Evolutionary conservation across 495 filamentous ascomycete genomes (phyloP), one percentile per base, ranked within the genome.

Genomic region (Xylaria bambusicola): DNA sequence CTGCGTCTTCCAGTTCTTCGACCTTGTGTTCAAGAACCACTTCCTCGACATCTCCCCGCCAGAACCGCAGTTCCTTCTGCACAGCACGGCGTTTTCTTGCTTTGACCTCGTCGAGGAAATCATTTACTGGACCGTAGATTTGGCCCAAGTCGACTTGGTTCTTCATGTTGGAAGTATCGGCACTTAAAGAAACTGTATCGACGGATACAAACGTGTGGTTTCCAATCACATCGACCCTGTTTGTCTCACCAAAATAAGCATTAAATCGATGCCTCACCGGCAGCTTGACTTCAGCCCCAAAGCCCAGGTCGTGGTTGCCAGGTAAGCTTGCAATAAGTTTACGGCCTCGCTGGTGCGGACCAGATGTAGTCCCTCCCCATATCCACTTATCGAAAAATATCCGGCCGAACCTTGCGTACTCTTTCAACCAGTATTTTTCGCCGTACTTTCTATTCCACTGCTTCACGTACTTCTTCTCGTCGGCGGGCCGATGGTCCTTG

Each of bases 271-370:
- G 82, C 50, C 92, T 81, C 12, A 96, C 90, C 0, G 88, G 75
- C 23, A 86, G 64, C 66, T 94, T 88, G 52, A 99, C 87, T 18
- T 92, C 88, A 24, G 82, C 83, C 1, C 90, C 95, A 65, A 99
- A 93, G 1, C 95, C 95, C n/a, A 97, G 75, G 71, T 99, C 95
- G 71, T 99, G 95, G 62, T 99, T 99, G 6, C 94, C 95, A 0
- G 95, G 95, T 20, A 99, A 67, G 62, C 85, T 91, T 2, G 88
- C 84, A 42, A 97, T 84, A 40, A 96, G 78, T 76, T 84, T 88
- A 58, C 90, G 66, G 44, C 80, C 70, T 52, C 75, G 75, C 60
- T 80, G 74, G 45, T 72, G 70, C 46, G 71, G 48, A 45, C 67
- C 62, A 62, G 79, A 48, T 50, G 18, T 49, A 12, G 56, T 53